phyloP scores from a whole-genome alignment of 2,329 filamentous ascomycete species.

The Drechmeria coniospora region DNA sequence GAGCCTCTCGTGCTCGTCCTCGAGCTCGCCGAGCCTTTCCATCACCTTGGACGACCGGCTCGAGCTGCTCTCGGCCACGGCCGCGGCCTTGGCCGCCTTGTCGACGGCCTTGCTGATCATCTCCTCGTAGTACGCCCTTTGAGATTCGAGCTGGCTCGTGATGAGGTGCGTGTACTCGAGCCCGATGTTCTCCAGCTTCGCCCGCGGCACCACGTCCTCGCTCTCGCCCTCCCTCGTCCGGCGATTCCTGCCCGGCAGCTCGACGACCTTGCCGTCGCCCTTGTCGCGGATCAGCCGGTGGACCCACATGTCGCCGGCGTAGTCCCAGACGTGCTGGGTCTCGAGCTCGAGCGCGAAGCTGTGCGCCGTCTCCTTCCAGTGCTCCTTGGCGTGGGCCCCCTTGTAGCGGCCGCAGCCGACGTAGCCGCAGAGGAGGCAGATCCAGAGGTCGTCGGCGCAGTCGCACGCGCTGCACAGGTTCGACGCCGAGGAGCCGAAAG shows the following conservation, averaged over 20 bases:
- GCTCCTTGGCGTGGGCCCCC: constrained; percentile 79
- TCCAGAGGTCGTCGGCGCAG: constrained; percentile 73
- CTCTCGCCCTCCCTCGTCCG: constrained; percentile 22
- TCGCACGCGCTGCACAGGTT: constrained; percentile 75
- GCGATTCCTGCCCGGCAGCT: constrained; percentile 50
- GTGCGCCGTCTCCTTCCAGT: constrained; percentile 81
- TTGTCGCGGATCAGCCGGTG: constrained; percentile 91
- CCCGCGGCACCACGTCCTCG: constrained; percentile 55
- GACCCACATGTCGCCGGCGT: constrained; percentile 88
- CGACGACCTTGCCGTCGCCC: constrained; percentile 80
- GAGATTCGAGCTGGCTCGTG: constrained; percentile 81
- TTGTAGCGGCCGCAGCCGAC: constrained; percentile 93
- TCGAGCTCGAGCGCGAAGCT: constrained; percentile 85
- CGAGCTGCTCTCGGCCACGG: constrained; percentile 48
- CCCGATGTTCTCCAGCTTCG: constrained; percentile 61
- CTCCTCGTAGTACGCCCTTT: constrained; percentile 88
- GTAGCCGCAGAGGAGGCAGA: constrained; percentile 84
- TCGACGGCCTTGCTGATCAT: constrained; percentile 77
- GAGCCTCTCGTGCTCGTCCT: constrained; percentile 29
- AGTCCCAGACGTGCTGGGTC: constrained; percentile 96
- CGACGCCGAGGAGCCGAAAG: constrained; percentile 42
- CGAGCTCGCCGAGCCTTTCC: constrained; percentile 34
- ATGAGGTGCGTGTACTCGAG: constrained; percentile 91
- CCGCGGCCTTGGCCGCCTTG: constrained; percentile 64
- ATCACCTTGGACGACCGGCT: constrained; percentile 32